These are phyloP conservation scores for Strobilomyces echinocephalus DNA, from an alignment of 768 basidiomycete species.

Conservation along the genomic window DNA sequence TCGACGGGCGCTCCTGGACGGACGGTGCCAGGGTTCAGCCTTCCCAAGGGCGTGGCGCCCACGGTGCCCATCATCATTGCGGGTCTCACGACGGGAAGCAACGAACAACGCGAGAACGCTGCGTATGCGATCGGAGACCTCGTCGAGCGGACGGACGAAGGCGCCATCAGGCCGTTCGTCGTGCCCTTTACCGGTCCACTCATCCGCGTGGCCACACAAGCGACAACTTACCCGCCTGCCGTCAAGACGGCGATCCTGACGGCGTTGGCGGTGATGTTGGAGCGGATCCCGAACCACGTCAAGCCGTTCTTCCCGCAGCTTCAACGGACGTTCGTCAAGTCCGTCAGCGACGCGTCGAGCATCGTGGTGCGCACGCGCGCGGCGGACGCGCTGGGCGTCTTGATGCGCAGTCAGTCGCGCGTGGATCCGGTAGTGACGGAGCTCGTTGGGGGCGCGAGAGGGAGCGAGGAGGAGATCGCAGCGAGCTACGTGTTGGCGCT, in stretches of 20 bases:
- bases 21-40: constrained; percentile 79
- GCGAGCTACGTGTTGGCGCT: constrained; percentile 74
- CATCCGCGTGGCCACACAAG: constrained; percentile 90
- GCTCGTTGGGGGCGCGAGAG: constrained; percentile 57
- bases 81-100: constrained; percentile 90
- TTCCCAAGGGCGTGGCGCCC: constrained; percentile 78
- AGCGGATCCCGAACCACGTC: constrained; percentile 81
- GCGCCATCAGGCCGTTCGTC: constrained; percentile 89
- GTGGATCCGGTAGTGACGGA: constrained; percentile 95
- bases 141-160: constrained; percentile 80
- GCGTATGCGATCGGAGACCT: constrained; percentile 96
- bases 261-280: constrained; percentile 81
- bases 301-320: constrained; percentile 98
- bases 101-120: constrained; percentile 92
- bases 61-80: constrained; percentile 85
- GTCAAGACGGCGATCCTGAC: constrained; percentile 90
- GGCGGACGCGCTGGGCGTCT: constrained; percentile 75
- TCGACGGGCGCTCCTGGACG: constrained; percentile 72
- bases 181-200: constrained; percentile 94
- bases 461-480: constrained; percentile 65
- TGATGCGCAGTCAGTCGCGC: constrained; percentile 88
- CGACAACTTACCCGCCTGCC: constrained; percentile 82
- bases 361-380: constrained; percentile 76
- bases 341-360: constrained; percentile 75
- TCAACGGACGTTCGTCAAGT: constrained; percentile 95